Evolutionary conservation across 805 yeast genomes (phyloP), one percentile per base, ranked within the genome.

Genomic region (Komagataella phaffii): DNA sequence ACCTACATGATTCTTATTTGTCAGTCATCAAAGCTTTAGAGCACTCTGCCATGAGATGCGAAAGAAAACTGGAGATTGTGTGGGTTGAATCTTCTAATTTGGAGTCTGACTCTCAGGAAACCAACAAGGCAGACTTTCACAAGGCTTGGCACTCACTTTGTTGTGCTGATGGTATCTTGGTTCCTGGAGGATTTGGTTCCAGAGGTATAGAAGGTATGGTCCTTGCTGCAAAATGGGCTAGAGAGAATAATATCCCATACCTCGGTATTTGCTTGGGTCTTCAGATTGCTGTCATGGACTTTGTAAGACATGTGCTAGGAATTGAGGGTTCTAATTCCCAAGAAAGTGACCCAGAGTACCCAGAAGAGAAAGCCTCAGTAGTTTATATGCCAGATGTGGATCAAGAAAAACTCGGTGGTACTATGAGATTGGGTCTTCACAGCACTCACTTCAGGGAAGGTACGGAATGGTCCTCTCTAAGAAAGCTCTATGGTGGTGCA

Each of bases 131-230:
- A 52, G 79, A 80, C 60, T 90, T 85, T 74, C 96, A 91, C 69
- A 84, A 85, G 68, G 96, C 98, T 51, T 93, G 99, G 99, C 91
- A 88, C 61, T 73, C 76, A 59, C 82, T 93, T 57, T 87, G 96
- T 66, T 81, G 85, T 61, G 96, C 98, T 23, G 96, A 93, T 68
- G 98, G 99, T 68, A 85, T 93, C 57, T 77, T 93, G 54, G 96
- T 93, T 53, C 99, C 99, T 45, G 99, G 99, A 64, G 99, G 99
- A 1, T 93, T 93, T 64, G 99, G 99, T 54, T 70, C 80, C 49
- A 84, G 99, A 69, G 99, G 99, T 70, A 88, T 88, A 54, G 98
- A 93, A 71, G 99, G 99, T 61, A 93, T 93, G 99, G 76, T 93
- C 65, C 73, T 87, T 44, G 99, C 98, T 54, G 95, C 97, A 52